Conservation (phyloP, 1,139 yeast genomes). For the Hemisphaericaspora xylofermentans region DNA sequence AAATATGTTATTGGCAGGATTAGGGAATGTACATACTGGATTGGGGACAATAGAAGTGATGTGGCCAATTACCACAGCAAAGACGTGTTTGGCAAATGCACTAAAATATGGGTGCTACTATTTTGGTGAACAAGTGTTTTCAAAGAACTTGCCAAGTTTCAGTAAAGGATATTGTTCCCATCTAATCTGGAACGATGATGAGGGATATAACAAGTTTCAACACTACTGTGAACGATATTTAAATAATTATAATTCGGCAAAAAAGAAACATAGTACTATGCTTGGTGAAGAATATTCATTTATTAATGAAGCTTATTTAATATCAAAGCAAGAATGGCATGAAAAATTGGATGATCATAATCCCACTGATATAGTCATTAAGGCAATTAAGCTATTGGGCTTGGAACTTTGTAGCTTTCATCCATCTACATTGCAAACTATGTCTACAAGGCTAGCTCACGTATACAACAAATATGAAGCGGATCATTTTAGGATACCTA, state of each 20-base stretch:
- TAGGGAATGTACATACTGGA: conserved; percentile 7
- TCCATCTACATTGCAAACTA: conserved; percentile 5
- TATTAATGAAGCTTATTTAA: conserved; percentile 4
- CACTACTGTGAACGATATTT: conserved; percentile 7
- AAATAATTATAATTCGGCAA: neutral
- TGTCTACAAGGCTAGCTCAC: conserved; percentile 3
- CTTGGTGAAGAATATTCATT: neutral
- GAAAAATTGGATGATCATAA: conserved; percentile 1
- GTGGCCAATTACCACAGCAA: conserved; percentile 8
- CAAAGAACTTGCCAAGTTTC: conserved; percentile 6
- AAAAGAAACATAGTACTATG: neutral
- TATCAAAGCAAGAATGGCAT: conserved; percentile 3
- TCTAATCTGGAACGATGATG: conserved; percentile 8
- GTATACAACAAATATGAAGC: conserved; percentile 6
- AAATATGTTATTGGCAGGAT: conserved; percentile 7
- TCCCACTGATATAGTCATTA: conserved; percentile 4
- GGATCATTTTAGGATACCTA: conserved; percentile 4
- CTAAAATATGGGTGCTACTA: conserved; percentile 9
- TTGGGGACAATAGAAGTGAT: conserved; percentile 5
- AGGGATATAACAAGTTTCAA: conserved; percentile 6
- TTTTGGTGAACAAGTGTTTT: conserved; percentile 9
- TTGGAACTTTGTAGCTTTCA: conserved; percentile 8
- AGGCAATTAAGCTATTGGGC: conserved; percentile 5
- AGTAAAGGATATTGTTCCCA: conserved; percentile 5
- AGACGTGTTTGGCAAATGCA: conserved; percentile 8